phyloP scores from a whole-genome alignment of 2,329 filamentous ascomycete genomes.

The Phialocephala subalpina region DNA sequence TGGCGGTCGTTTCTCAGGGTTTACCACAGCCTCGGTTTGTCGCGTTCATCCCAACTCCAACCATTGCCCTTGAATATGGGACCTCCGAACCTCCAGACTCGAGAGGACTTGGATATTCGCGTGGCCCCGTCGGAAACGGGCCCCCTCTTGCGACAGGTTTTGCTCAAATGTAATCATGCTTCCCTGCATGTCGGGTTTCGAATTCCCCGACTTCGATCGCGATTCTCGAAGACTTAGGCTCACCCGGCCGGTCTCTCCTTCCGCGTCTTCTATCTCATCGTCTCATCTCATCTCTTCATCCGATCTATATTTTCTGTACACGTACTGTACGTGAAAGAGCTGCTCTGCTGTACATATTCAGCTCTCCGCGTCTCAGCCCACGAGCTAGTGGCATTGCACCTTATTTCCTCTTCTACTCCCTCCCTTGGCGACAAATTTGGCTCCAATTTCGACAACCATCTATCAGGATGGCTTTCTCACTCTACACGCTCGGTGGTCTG shows the following conservation, averaged over 20 bases:
- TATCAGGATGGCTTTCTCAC: conserved; percentile 21
- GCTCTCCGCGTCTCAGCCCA: conserved; percentile 10
- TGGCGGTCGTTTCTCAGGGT: neutral
- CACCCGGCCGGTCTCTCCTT: neutral
- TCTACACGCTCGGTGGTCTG: conserved; percentile 15
- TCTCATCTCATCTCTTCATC: neutral
- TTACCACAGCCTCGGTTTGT: conserved; percentile 4
- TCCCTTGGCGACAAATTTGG: neutral
- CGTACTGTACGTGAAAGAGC: neutral
- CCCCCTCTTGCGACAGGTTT: neutral
- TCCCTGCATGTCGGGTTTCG: neutral
- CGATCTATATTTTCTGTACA: neutral
- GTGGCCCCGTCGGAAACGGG: neutral
- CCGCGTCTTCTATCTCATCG: neutral
- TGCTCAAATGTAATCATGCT: neutral
- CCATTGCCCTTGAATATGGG: neutral
- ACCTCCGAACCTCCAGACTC: neutral
- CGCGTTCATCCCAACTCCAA: neutral
- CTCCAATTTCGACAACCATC: neutral
- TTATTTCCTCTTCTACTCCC: neutral
- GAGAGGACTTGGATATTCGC: neutral
- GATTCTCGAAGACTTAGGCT: neutral
- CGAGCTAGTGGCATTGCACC: conserved; percentile 1
- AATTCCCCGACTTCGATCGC: neutral
- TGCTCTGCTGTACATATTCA: neutral